Evolutionary conservation across 2,329 filamentous ascomycete genomes (phyloP), one percentile per base, ranked within the genome.

Genomic region (Didymella glomerata): DNA sequence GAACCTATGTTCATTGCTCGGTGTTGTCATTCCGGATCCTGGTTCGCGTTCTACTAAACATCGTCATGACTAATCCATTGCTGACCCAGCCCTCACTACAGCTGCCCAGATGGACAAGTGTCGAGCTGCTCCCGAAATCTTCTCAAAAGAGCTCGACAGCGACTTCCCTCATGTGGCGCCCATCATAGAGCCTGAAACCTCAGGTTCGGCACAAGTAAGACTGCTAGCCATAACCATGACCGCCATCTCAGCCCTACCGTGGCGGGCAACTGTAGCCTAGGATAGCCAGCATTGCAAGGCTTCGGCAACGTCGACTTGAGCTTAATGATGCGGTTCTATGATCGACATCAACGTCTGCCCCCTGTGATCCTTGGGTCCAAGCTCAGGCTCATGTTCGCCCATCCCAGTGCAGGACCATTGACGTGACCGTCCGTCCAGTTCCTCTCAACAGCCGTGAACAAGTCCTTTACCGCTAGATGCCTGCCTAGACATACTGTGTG

Each of bases 391-490:
- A 55, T 52, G 16, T 50, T 59, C 24, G 45, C 52, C 50, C 53
- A 60, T 32, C 59, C 62, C 47, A 49, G 36, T 25, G 63, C 56
- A 63, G 53, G 60, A 68, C 30, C 47, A 47, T 30, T 67, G 60
- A 24, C 38, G 11, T 58, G 44, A 20, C 60, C 68, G 58, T 66
- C 67, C 32, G 75, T 74, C 75, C 77, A 79, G 40, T 78, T 68
- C 46, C 68, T 71, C 32, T 76, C 71, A 7, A 68, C 69, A 45
- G 77, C 77, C 67, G 75, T 78, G 66, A 78, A 79, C 63, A 79
- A 68, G 41, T 79, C 76, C 34, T 76, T 70, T 13, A 76, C 69
- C 6, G 62, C 57, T 20, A 69, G 22, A 62, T 79, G 76, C 30
- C 65, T 70, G 25, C 55, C 61, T 11, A 77, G 68, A 64, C 76